Base-by-base conservation (phyloP, 441 rosid genomes). In the Arabidopsis lyrata region DNA sequence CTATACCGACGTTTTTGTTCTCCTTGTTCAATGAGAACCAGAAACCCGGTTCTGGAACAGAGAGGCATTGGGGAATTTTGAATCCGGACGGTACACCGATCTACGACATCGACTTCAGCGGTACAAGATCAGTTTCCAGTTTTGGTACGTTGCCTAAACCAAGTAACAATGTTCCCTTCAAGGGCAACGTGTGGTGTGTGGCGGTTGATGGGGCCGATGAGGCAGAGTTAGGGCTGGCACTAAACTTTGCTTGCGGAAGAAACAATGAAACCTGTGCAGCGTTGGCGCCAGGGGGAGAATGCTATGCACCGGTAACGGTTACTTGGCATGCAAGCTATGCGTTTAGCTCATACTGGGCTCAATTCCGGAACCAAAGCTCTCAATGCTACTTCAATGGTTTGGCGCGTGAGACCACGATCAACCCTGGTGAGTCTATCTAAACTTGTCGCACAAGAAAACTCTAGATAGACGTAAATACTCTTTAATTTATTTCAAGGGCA, bases 321-420 rank as follows among this genome's bases (percentile, higher is more conserved):
- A 24, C 15, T 62, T 76, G 81, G 90, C 95, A 86, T 9, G 88
- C 97, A 5, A 90, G 88, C 68, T 94, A 84, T 15, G 98, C 97
- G 1, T 84, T 94, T 68, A 91, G 93, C 78, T 85, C 97, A 0
- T 86, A 90, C 52, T 90, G 96, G 97, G 83, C 96, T 8, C 77
- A 79, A 72, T 87, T 83, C 49, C 78, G 87, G 68, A 85, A 61
- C 57, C 74, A 41, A 41, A 92, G 88, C 10, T 90, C 82, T 22
- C 75, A 53, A 42, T 94, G 97, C 82, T 82, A 79, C 83, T 90
- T 91, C 76, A 77, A 85, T 81, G 97, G 98, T 41, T 79, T 90
- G 45, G 93, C 96, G 1, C 74, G 57, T 56, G 84, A 85, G 82
- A 90, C 92, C 22, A 80, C 79, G 8, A 63, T 2, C 3, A 73